Base-by-base conservation (phyloP, 1,284 basidiomycete genomes). In the Moniliella sp. region DNA sequence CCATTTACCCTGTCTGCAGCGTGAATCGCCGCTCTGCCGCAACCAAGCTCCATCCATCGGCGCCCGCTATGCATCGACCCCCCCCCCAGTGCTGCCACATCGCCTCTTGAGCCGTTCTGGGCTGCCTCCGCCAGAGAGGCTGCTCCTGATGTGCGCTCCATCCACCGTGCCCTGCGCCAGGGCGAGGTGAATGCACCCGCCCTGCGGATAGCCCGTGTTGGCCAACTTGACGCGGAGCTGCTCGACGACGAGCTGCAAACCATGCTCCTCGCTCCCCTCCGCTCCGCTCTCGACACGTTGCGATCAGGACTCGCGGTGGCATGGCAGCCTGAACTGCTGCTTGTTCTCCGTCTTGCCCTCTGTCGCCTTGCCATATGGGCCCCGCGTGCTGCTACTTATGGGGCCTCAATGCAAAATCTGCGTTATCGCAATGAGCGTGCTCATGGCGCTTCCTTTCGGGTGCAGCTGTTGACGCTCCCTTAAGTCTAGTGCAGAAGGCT, bases 211-310 rank as follows among this genome's bases (percentile, higher is more conserved):
- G 50, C 54, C 28, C 42, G 86, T 32, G 83, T 94, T 25, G 77
- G 77, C 16, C 82, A 93, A 62, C 71, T 94, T 29, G 91, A 99
- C 61, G 75, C 88, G 1, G 77, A 84, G 49, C 67, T 88, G 18
- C 70, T 97, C 28, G 91, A 99, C 63, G 73, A 76, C 38, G 84
- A 94, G 45, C 70, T 99, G 11, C 72, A 78, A 12, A 69, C 74
- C 15, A 66, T 93, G 40, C 68, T 97, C 12, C 73, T 74, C 45
- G 79, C 81, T 34, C 82, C 82, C n/a, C 62, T 94, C 28, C 67
- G 67, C 39, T 74, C 73, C 41, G 73, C 82, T 1, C 60, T 93
- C 11, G 35, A 34, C 14, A 42, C 37, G 14, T 46, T 47, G 28
- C 51, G 79, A 73, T 64, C 71, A 18, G 65, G 71, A n/a, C 65